Evolutionary conservation across 2,329 filamentous ascomycete genomes (phyloP), one percentile per base, ranked within the genome.

Genomic region (Botrytis paeoniae): DNA sequence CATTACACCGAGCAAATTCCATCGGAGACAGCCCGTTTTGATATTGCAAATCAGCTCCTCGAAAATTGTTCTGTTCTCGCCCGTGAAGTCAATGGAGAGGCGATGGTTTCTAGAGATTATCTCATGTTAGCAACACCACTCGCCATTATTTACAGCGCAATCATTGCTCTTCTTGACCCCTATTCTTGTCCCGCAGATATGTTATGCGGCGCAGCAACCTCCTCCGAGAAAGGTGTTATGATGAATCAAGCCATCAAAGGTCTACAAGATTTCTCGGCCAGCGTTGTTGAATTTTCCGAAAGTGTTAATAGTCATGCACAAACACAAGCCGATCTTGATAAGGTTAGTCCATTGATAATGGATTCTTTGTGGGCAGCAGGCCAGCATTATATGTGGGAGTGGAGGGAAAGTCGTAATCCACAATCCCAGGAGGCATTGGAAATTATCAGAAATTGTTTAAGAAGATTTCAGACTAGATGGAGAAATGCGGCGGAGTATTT

Each of bases 351-450:
- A 7, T 76, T 84, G 16, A 78, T 81, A 45, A 78, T 84, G 74
- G 82, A 83, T 74, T 76, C 78, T 16, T 54, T 83, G n/a, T 84
- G 84, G 73, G 78, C 77, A n/a, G 81, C 80, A 18, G 78, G 81
- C 57, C 75, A 80, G n/a, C 81, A 81, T 43, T 80, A 80, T 60
- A 81, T 81, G 16, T 84, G 83, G 82, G 71, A 82, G 51, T 80
- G 80, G 73, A 78, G 81, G 68, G 82, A 84, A 76, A 80, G 77
- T 64, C 82, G 82, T 4, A 79, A 81, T 71, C 75, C 75, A 32
- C 77, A 75, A n/a, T 79, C 76, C 18, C 78, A 80, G 69, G 75
- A 73, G 22, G 79, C 78, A 1, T 65, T 83, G 54, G 80, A 81
- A 12, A 76, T 78, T 37, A 77, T 82, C 39, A 77, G 79, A 66